phyloP scores from a whole-genome alignment of 345 rosid species.

The Raphanus raphanistrum region DNA sequence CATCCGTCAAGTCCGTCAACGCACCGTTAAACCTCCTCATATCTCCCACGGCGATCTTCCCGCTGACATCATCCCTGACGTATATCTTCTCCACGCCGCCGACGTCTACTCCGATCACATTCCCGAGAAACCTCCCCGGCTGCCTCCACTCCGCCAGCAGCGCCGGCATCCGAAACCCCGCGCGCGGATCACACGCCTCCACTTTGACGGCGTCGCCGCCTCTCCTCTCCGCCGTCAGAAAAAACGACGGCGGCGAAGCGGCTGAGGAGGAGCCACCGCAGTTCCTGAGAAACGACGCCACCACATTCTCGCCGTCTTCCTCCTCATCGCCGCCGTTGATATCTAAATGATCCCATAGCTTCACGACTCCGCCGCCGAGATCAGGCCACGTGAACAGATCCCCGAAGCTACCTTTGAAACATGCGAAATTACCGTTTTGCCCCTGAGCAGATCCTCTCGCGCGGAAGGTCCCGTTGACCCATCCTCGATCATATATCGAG shows the following conservation, averaged over 20 bases:
- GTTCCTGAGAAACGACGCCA: slow-evolving; percentile 42
- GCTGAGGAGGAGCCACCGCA: not conserved
- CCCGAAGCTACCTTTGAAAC: slow-evolving; percentile 49
- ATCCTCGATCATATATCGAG: slow-evolving; percentile 2
- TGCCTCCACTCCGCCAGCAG: slow-evolving; percentile 73
- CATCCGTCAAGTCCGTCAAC: slow-evolving; percentile 45
- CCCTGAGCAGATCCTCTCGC: slow-evolving; percentile 46
- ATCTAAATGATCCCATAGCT: slow-evolving; percentile 42
- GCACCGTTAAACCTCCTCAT: slow-evolving; percentile 57
- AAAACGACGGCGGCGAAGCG: slow-evolving; percentile 42
- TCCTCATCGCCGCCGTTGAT: slow-evolving; percentile 40
- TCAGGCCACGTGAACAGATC: slow-evolving; percentile 47
- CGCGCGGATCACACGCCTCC: slow-evolving; percentile 70
- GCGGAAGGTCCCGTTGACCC: slow-evolving; percentile 47
- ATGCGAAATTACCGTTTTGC: slow-evolving; percentile 1
- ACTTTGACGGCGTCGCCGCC: slow-evolving; percentile 38
- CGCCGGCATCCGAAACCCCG: slow-evolving; percentile 47
- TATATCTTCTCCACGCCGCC: slow-evolving; percentile 50
- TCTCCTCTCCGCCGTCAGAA: slow-evolving; percentile 46
- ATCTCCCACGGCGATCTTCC: slow-evolving; percentile 61
- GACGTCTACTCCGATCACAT: slow-evolving; percentile 40
- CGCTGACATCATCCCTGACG: slow-evolving; percentile 51
- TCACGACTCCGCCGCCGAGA: slow-evolving; percentile 39
- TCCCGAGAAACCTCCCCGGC: slow-evolving; percentile 37
- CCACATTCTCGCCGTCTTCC: slow-evolving; percentile 34